Evolutionary conservation across 202 grass and related monocot genomes (phyloP).

Genomic region (Panicum virgatum): DNA sequence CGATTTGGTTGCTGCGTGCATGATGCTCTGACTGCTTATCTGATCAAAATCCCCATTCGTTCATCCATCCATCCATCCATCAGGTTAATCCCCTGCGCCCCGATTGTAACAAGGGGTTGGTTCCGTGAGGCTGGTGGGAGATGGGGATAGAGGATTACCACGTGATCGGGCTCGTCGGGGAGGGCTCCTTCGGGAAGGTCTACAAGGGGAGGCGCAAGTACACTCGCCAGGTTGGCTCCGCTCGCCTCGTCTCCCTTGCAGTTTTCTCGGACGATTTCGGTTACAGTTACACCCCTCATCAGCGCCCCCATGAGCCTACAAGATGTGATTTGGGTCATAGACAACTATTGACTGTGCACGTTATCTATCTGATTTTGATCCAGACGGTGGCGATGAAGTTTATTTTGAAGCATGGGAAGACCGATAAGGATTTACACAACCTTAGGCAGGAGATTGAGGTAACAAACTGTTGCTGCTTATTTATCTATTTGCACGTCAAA

Average conservation of each 20-base stretch:
- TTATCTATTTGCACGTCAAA: background rate
- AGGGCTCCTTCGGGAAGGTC: slow-evolving; percentile 96
- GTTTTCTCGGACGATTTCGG: background rate
- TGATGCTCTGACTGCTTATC: background rate
- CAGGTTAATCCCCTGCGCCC: background rate
- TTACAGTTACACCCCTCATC: background rate
- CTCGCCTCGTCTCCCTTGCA: background rate
- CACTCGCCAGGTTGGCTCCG: slow-evolving; percentile 58
- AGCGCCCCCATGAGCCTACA: background rate
- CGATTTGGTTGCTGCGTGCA: background rate
- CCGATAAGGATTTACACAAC: slow-evolving; percentile 89
- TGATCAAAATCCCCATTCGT: background rate
- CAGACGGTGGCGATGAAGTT: slow-evolving; percentile 98
- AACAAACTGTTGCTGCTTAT: background rate
- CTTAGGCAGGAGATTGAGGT: slow-evolving; percentile 95
- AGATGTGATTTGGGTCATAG: background rate
- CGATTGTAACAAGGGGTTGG: slow-evolving; percentile 20
- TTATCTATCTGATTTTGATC: background rate
- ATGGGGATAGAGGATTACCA: slow-evolving; percentile 91
- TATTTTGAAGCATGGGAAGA: slow-evolving; percentile 89
- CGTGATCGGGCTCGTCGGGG: slow-evolving; percentile 81
- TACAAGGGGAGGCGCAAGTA: slow-evolving; percentile 93
- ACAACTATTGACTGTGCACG: background rate
- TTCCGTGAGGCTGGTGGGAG: background rate
- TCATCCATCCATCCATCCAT: background rate